phyloP scores from a whole-genome alignment of 1,284 basidiomycete genomes.

The Athelia sp. region DNA sequence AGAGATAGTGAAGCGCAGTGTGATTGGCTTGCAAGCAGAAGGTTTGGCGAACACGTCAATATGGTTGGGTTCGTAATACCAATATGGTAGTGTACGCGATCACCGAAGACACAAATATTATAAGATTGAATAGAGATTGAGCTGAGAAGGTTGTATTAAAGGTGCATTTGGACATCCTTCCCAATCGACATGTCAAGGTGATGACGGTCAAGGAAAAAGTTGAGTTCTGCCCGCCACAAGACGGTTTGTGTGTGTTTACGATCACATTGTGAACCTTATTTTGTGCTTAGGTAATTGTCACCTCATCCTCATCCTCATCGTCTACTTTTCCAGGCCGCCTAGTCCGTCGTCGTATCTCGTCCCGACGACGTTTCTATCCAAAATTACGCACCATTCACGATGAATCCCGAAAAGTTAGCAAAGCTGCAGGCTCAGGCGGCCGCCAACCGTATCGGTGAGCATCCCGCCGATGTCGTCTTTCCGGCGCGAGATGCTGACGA shows the following conservation, averaged over 20 bases:
- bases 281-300: background rate
- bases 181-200: too few species aligned
- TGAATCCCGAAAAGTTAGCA: slow-evolving; percentile 93
- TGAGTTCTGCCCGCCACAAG: too few species aligned
- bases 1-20: too few species aligned
- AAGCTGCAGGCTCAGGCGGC: slow-evolving; percentile 90
- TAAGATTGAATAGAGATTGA: too few species aligned
- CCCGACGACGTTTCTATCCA: slow-evolving; percentile 8
- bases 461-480: slow-evolving; percentile 4
- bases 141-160: too few species aligned
- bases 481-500: background rate
- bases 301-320: background rate
- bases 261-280: background rate
- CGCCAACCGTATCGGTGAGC: slow-evolving; percentile 87
- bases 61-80: too few species aligned
- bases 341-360: slow-evolving; percentile 30
- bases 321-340: slow-evolving; percentile 27
- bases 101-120: too few species aligned
- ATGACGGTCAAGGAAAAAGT: too few species aligned
- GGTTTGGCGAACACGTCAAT: too few species aligned
- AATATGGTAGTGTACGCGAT: too few species aligned
- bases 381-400: slow-evolving; percentile 22
- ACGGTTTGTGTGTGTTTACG: background rate
- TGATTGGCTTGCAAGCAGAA: too few species aligned
- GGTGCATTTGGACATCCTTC: too few species aligned